Evolutionary conservation across 176 grass and related monocot genomes (phyloP), one percentile per base, ranked within the genome.

Genomic region (Oryza australiensis): DNA sequence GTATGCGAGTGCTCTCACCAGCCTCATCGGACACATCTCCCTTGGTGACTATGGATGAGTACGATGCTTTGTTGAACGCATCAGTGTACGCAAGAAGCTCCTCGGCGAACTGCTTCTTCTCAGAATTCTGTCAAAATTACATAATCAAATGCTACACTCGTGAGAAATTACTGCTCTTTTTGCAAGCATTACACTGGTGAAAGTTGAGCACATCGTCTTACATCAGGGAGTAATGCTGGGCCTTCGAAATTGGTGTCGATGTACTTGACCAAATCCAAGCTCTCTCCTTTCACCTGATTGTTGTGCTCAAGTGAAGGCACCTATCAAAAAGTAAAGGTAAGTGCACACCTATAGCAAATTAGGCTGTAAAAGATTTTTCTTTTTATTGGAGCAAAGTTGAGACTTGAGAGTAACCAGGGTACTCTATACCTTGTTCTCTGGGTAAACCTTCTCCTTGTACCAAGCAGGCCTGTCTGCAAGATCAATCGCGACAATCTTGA

Each of bases 371-470:
- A 18, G 45, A 82, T 37, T 35, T 35, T 35, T 37, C 7, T 48
- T 48, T 53, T 60, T 24, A 57, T n/a, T 22, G 24, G 48, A 27
- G 14, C 43, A 43, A 23, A 5, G 26, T 37, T 37, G 35, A 37
- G 34, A 35, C 34, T 53, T 23, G 11, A n/a, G 33, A 42, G 34
- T 23, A 59, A 46, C 10, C 11, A 65, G 38, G 42, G 38, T 65
- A 42, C 68, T 45, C 67, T 26, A 65, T 70, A 87, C 95, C 92
- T 98, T 98, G 74, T 94, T 98, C 71, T 81, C 67, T 66, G 95
- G 84, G 77, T 98, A 94, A 91, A 98, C 72, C 73, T 94, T 98
- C 82, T 98, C 96, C 85, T 93, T 98, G 82, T 98, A 98, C 96
- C 96, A 98, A 32, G 92, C 40, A 7, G 93, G 96, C 32, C 87